A percentile compares a stretch with the other conserved stretches of the same genome.
Evolutionary conservation across 176 grass and related monocot genomes (phyloP).

Genomic region (Avena insularis): DNA sequence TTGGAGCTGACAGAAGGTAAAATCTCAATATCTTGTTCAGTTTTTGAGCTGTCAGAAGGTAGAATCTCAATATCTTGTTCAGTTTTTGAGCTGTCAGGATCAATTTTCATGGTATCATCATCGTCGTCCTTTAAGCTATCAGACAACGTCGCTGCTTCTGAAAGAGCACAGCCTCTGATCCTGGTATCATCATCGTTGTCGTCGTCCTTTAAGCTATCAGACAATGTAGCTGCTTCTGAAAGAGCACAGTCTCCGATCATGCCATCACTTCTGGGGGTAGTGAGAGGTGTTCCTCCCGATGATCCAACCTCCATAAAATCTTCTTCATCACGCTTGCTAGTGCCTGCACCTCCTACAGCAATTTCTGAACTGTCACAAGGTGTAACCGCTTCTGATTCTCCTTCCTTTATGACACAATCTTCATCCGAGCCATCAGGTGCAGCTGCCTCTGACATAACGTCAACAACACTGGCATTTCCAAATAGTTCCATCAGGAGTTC

Average conservation of each 20-base stretch:
- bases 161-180: constrained; percentile 5
- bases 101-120: neutral
- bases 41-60: constrained; percentile 7
- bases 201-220: neutral
- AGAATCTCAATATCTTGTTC: constrained; percentile 9
- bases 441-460: constrained; percentile 29
- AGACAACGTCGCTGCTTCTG: constrained; percentile 32
- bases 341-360: constrained; percentile 11
- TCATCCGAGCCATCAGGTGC: constrained; percentile 20
- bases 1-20: neutral
- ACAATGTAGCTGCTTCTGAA: constrained; percentile 36
- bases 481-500: constrained; percentile 63
- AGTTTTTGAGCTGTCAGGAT: neutral
- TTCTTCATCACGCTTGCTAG: neutral
- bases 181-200: neutral
- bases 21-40: neutral
- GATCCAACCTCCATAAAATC: neutral
- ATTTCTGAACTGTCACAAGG: constrained; percentile 39
- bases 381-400: constrained; percentile 30
- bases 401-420: neutral
- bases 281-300: constrained; percentile 5
- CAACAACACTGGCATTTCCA: constrained; percentile 45
- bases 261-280: constrained; percentile 4
- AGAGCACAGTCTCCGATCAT: constrained; percentile 5
- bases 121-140: neutral